Conservation (phyloP, 2,329 filamentous ascomycete genomes). For the Aschersonia sp. region DNA sequence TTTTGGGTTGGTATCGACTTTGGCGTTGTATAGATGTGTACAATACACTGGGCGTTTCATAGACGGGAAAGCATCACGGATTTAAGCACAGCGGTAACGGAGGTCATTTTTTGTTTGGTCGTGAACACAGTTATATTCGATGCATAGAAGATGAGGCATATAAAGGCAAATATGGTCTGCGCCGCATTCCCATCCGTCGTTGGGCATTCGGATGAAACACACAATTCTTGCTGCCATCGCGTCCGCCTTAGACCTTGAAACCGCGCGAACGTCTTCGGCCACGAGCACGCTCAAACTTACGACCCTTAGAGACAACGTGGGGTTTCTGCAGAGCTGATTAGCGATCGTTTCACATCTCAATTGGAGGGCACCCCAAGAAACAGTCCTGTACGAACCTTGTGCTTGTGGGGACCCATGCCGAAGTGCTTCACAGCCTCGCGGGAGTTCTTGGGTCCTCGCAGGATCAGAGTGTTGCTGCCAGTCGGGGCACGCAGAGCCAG, state of each 20-base stretch:
- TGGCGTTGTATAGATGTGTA: background rate
- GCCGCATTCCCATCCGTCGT: slow-evolving; percentile 7
- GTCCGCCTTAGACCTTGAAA: slow-evolving; percentile 91
- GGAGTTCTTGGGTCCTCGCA: slow-evolving; percentile 96
- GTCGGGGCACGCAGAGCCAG: slow-evolving; percentile 90
- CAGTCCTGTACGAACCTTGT: slow-evolving; percentile 60
- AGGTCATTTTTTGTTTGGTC: too few relatives aligned
- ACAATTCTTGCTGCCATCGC: background rate
- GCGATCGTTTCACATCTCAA: background rate
- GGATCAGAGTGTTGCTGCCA: slow-evolving; percentile 90
- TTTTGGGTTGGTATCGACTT: background rate
- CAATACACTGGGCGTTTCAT: too few relatives aligned
- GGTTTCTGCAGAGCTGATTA: slow-evolving; percentile 54
- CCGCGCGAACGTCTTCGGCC: slow-evolving; percentile 95
- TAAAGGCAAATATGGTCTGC: background rate
- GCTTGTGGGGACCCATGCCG: slow-evolving; percentile 90
- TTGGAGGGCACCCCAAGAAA: background rate
- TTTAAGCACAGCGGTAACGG: background rate
- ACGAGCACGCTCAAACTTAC: slow-evolving; percentile 99
- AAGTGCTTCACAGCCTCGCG: slow-evolving; percentile 99
- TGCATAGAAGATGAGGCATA: too few relatives aligned
- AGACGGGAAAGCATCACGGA: background rate
- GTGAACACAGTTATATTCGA: too few relatives aligned
- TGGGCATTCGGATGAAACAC: background rate
- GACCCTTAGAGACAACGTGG: slow-evolving; percentile 93